Evolutionary conservation across 2,329 filamentous ascomycete species (phyloP).

Genomic region (Aspergillus tubingensis): DNA sequence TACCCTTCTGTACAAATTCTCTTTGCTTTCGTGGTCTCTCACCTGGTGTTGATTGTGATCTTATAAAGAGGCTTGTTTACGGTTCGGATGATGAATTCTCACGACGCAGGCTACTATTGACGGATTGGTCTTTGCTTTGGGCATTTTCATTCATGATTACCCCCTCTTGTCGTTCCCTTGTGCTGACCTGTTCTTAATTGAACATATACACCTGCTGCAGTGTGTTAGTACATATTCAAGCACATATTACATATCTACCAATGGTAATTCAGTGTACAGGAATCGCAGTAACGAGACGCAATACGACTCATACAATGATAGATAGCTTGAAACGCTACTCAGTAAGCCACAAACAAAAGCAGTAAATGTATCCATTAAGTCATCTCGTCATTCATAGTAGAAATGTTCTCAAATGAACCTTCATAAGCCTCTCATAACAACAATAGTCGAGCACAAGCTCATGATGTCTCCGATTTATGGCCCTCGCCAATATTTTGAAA

Average conservation of each 20-base stretch:
- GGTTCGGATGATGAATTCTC: conserved; percentile 23
- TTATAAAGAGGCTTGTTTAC: conserved; percentile 8
- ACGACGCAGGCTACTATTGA: conserved; percentile 19
- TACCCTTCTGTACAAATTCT: conserved; percentile 17
- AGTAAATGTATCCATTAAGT: not conserved
- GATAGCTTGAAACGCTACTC: no score
- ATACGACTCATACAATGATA: no score
- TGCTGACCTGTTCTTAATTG: conserved; percentile 12
- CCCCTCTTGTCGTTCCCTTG: conserved; percentile 9
- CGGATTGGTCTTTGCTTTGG: conserved; percentile 12
- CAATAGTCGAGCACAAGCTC: not conserved
- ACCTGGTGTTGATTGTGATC: conserved; percentile 6
- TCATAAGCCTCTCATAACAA: not conserved
- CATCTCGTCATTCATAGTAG: conserved; percentile 2
- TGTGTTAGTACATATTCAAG: not conserved
- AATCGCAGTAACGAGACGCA: no score
- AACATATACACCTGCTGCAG: conserved; percentile 17
- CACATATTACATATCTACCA: conserved; percentile 1
- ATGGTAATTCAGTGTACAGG: not conserved
- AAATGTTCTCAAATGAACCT: not conserved
- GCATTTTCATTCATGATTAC: conserved; percentile 8
- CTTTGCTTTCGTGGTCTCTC: conserved; percentile 5
- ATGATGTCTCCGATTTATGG: conserved; percentile 18
- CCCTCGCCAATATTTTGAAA: conserved; percentile 47
- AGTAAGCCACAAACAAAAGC: no score